Base-by-base conservation (phyloP, 108 stramenopile species). In the Nitzschia palea region DNA sequence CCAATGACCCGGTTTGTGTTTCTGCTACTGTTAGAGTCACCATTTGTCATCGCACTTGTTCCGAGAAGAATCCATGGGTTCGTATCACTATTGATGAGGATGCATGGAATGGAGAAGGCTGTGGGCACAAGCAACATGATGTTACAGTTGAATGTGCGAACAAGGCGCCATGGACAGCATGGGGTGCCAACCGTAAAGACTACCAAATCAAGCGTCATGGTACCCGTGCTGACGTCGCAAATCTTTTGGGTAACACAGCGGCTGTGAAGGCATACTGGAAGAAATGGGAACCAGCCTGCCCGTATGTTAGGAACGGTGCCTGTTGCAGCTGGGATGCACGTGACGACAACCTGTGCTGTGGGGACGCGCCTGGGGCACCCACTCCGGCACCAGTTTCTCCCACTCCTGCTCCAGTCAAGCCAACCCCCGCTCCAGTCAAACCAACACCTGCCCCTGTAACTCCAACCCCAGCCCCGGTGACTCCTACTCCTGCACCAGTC, bases 41-140 rank as follows among this genome's bases (percentile, higher is more conserved):
- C 47, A 48, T 48, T 20, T 48, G 47, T 20, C 47, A 48, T 20
- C 47, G 47, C 9, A 48, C 47, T 18, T 48, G 47, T 20, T 48
- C 47, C 22, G 15, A 4, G 18, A 48, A 8, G 47, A 48, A 48
- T 20, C 47, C 47, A 5, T 48, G 47, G 47, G 47, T 48, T 20
- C 47, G 47, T 20, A 48, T 48, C 47, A 48, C 47, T 20, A 48
- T 48, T 48, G 47, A 48, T 48, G 47, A 48, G 47, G 47, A 48
- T 48, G 47, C 47, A 20, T 48, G 47, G 47, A 20, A 48, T 18
- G 47, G 47, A 20, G 47, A 48, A 48, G 47, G 47, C 47, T 48
- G 47, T 48, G 47, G 47, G 4, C 47, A 48, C 47, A 18, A 8
- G 15, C 47, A 48, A 18, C 47, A 48, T 20, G 47, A 48, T 48